These are phyloP conservation scores for Termitomyces sp. DNA, from an alignment of 768 basidiomycete genomes.

Conservation along the genomic window DNA sequence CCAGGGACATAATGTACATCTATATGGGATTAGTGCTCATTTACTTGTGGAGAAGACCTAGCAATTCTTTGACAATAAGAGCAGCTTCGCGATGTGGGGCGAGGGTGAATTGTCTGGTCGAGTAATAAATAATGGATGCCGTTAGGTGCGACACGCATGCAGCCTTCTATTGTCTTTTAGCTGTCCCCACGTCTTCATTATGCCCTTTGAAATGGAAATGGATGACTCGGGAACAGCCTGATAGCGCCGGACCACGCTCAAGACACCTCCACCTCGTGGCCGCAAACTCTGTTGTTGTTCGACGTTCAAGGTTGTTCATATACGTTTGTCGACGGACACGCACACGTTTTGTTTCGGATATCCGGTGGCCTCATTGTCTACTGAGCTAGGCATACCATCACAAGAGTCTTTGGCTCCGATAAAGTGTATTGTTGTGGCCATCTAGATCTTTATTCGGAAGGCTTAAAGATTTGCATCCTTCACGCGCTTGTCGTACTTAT, in stretches of 20 bases:
- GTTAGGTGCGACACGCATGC: neutral
- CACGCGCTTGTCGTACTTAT: slow-evolving; percentile 1
- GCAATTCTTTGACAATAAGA: slow-evolving; percentile 18
- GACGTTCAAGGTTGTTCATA: slow-evolving; percentile 17
- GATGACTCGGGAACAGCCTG: slow-evolving; percentile 19
- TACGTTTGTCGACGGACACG: slow-evolving; percentile 17
- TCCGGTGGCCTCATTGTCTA: slow-evolving; percentile 22
- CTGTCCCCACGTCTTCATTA: slow-evolving; percentile 13
- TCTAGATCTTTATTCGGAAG: slow-evolving; percentile 19
- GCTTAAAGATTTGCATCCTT: slow-evolving; percentile 21
- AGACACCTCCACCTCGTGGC: slow-evolving; percentile 25
- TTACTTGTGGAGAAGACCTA: slow-evolving; percentile 4
- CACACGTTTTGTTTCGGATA: slow-evolving; percentile 18
- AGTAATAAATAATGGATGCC: slow-evolving; percentile 11
- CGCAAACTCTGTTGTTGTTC: slow-evolving; percentile 26
- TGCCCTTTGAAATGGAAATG: slow-evolving; percentile 26
- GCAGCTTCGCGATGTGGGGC: slow-evolving; percentile 14
- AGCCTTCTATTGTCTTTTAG: slow-evolving; percentile 25
- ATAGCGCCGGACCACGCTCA: slow-evolving; percentile 22
- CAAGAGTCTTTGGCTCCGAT: slow-evolving; percentile 13
- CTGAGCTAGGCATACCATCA: slow-evolving; percentile 2
- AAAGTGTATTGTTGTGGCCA: slow-evolving; percentile 12
- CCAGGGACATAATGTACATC: slow-evolving; percentile 29
- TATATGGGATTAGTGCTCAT: slow-evolving; percentile 13
- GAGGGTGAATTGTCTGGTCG: slow-evolving; percentile 14